A percentile compares a stretch with the other conserved stretches of the same genome.
phyloP scores from a whole-genome alignment of 73 alveolate species.

The Effrenium voratum region DNA sequence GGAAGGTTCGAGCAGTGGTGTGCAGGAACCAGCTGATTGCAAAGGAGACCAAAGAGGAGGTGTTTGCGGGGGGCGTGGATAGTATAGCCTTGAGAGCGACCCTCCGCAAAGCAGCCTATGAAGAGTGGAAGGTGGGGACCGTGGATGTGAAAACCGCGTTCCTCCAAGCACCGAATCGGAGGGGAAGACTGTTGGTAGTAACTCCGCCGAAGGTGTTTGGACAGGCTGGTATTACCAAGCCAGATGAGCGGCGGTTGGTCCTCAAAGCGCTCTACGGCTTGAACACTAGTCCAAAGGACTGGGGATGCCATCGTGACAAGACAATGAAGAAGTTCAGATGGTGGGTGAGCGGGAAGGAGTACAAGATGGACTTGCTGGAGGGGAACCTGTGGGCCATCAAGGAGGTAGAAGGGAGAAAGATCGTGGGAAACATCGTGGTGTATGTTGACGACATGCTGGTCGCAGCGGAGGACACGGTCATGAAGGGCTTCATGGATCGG shows the following conservation, averaged over 20 bases:
- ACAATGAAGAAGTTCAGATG: background rate
- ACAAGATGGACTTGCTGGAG: background rate
- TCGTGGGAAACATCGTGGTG: background rate
- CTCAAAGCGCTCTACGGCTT: background rate
- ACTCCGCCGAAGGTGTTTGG: background rate
- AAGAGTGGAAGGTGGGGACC: background rate
- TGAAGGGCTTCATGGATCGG: background rate
- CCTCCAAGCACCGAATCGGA: background rate
- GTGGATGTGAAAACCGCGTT: background rate
- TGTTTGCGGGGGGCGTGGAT: no score
- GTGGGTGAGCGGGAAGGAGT: background rate
- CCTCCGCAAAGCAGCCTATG: no score
- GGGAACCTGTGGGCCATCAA: background rate
- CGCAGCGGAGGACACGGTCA: background rate
- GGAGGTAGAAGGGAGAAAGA: background rate
- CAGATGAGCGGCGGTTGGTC: background rate
- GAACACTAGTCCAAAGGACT: background rate
- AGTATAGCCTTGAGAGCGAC: no score
- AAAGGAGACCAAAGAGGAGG: no score
- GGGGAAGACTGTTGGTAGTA: background rate
- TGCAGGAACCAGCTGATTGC: no score
- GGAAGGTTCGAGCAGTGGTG: no score
- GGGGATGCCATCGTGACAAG: background rate
- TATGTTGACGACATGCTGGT: conserved; percentile 1
- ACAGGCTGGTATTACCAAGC: background rate